Base-by-base conservation (phyloP, 2,329 filamentous ascomycete species). In the Talaromyces sp. region DNA sequence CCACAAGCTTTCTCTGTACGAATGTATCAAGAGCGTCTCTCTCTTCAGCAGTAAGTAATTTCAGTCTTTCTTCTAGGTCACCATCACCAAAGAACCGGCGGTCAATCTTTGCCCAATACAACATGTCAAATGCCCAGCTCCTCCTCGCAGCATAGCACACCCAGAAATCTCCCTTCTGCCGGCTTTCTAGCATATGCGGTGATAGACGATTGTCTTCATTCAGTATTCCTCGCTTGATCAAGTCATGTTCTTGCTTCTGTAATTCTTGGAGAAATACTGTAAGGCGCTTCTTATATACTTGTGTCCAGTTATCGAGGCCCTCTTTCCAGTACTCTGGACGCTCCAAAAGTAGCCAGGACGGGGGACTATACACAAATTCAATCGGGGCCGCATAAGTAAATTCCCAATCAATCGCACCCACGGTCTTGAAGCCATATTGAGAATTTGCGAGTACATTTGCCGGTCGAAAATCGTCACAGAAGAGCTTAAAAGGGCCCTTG, bases 341-440 rank as follows among this genome's bases (percentile, higher is more conserved):
- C 32, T 58, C 50, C 27, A 58, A 32, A 19, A 54, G 26, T 58
- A 58, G 24, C 32, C 50, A 58, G 32, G 32, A 54, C 24, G 55
- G 49, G 4, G 43, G 66, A 64, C 54, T 61, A 11, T 64, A 58
- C 1, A 65, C 58, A 38, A 69, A 68, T 8, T 64, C 58, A 1
- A 53, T n/a, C 1, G 64, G 66, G 4, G 58, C 68, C 24, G 66
- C 58, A 55, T 70, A 68, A n/a, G 62, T 63, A 54, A 67, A 72
- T 52, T 73, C 69, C 69, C 69, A 71, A 58, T 72, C 69, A n/a
- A 72, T 64, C 4, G 65, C 67, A 0, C 61, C 67, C 1, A 61
- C 59, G 21, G 68, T 61, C 4, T 64, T 53, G 4, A 67, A 50
- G 11, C 51, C 58, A 13, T 11, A 54, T 10, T 66, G 58, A 24